Base-by-base conservation (phyloP, 805 yeast species). In the Candida parachauliodes region DNA sequence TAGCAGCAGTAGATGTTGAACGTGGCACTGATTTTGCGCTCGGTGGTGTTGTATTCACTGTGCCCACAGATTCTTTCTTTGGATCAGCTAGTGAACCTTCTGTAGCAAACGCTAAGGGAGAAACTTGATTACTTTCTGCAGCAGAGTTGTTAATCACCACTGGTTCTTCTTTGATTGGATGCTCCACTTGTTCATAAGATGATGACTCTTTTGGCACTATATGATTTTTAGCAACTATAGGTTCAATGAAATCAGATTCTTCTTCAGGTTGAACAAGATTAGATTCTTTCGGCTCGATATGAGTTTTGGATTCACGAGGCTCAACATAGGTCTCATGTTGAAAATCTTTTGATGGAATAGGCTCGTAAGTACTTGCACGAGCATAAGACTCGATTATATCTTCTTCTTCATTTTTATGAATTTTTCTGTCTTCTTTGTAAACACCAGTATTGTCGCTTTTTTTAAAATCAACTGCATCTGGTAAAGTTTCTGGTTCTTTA, bases 1-100 rank as follows among this genome's bases (percentile, higher is more conserved):
- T 37, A 4, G 28, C 34, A 12, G 4, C 16, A 3, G 40, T 37
- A 5, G 40, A 30, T 10, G 20, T 14, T n/a, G 40, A 22, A 16
- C 21, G 15, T 16, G 24, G 30, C 12, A n/a, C 3, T 21, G 40
- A 37, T 11, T 31, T 21, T 4, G 18, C 30, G 17, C 40, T 37
- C 12, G 15, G 16, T 15, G 40, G 40, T 6, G 40, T 19, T 12
- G 41, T 30, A 8, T 24, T 16, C 6, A 15, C 30, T 7, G 32
- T 25, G 15, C 14, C 8, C 11, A 20, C 36, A 21, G 36, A 16
- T 24, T 23, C 12, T 32, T 32, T 16, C 3, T 12, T 10, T 24
- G 28, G n/a, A 14, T 31, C 8, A n/a, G n/a, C n/a, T n/a, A n/a
- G n/a, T n/a, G n/a, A n/a, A n/a, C n/a, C n/a, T 24, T 12, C 14